Base-by-base conservation (phyloP, 2,329 filamentous ascomycete genomes). In the Aspergillus niger region DNA sequence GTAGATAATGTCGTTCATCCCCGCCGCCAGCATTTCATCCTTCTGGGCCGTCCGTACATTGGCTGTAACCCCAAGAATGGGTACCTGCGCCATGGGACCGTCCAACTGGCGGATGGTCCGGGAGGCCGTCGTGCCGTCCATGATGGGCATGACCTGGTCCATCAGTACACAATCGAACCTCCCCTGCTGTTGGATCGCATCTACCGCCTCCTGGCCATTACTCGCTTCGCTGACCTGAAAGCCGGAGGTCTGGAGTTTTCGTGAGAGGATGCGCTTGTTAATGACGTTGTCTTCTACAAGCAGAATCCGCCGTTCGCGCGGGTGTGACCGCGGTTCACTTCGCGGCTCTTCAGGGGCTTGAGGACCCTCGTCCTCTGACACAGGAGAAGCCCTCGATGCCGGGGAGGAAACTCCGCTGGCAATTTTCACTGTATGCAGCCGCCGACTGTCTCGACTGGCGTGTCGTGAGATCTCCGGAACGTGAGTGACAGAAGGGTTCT, bases 101-200 rank as follows among this genome's bases (percentile, higher is more conserved):
- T 93, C 89, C 17, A 91, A 79, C 61, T 89, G 83, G 17, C 91
- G 83, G 56, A 94, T 92, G 61, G 80, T 84, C 44, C 83, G 81
- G 11, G 90, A 87, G 64, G 90, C 91, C 2, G 89, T 89, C 74
- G 91, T 85, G 38, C 91, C 91, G 68, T 93, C 89, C 90, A 92
- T 92, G 47, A 92, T 83, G 1, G 90, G 90, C 90, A 93, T 93
- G 69, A 92, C 90, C 51, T 92, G 81, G 70, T 93, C 91, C 90
- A 93, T 92, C 5, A 93, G 75, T 11, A 93, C 87, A 49, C 92
- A 81, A 8, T 86, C 86, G 24, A 91, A 72, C 3, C 26, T 26
- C 2, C 41, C 36, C 1, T 65, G 66, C 17, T 72, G 62, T 6
- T 22, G 11, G 7, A 81, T 73, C 2, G 76, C 73, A 0, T 77